These are phyloP conservation scores for Kwoniella bestiolae DNA, from an alignment of 768 basidiomycete species.

Conservation along the genomic window DNA sequence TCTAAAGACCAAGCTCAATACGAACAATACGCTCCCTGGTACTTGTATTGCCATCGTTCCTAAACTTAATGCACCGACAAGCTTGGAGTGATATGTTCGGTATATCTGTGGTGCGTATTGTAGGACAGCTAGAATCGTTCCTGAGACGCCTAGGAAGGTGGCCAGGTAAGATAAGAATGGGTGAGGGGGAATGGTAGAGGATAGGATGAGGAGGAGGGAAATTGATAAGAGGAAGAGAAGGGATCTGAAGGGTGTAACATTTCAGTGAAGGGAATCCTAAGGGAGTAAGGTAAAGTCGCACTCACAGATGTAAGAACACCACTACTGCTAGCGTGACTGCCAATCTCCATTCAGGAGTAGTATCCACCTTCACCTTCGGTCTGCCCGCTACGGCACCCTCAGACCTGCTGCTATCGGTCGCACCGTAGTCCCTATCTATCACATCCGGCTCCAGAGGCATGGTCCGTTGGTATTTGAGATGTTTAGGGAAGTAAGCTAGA, in stretches of 20 bases:
- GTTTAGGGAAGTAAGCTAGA: constrained; percentile 85
- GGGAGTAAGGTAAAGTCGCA: too few relatives aligned
- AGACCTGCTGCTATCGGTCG: background rate
- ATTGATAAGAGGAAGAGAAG: constrained; percentile 62
- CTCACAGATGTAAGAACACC: constrained; percentile 72
- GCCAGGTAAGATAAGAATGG: constrained; percentile 68
- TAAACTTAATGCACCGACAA: constrained; percentile 91
- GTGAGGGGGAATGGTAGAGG: constrained; percentile 46
- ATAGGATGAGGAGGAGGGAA: constrained; percentile 66
- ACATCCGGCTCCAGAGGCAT: constrained; percentile 28
- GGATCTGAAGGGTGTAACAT: too few relatives aligned
- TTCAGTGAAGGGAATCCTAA: too few relatives aligned
- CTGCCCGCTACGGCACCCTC: background rate
- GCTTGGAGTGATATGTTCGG: constrained; percentile 74
- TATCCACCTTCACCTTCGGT: constrained; percentile 54
- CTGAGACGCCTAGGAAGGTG: constrained; percentile 80
- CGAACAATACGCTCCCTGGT: constrained; percentile 87
- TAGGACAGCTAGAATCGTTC: constrained; percentile 73
- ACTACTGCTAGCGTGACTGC: constrained; percentile 76
- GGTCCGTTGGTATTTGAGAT: constrained; percentile 68
- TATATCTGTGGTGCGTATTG: constrained; percentile 89
- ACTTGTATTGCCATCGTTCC: constrained; percentile 96
- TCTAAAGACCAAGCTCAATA: constrained; percentile 61
- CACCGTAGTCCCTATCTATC: constrained; percentile 21
- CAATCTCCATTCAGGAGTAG: constrained; percentile 74